phyloP scores from a whole-genome alignment of 345 rosid species.

The Acer saccharum region DNA sequence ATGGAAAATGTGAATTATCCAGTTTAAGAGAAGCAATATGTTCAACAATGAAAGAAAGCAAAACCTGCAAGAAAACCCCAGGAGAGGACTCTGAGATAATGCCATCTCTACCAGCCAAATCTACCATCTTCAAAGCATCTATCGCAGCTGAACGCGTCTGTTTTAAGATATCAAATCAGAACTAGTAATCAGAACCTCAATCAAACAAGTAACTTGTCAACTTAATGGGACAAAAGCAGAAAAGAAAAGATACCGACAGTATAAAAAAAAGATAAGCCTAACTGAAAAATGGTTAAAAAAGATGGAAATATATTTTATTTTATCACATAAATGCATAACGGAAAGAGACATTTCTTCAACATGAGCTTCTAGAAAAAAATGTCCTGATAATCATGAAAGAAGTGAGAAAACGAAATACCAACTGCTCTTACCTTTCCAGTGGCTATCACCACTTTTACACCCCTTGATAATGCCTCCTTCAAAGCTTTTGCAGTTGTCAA shows the following conservation, averaged over 20 bases:
- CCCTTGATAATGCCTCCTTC: conserved; percentile 83
- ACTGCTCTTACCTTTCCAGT: conserved; percentile 76
- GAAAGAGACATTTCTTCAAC: not conserved
- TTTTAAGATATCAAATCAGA: conserved; percentile 29
- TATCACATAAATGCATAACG: not conserved
- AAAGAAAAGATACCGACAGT: not conserved
- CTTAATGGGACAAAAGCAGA: not conserved
- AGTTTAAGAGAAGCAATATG: conserved; percentile 9
- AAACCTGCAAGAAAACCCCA: conserved; percentile 92
- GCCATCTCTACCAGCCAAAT: conserved; percentile 77
- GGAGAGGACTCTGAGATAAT: conserved; percentile 78
- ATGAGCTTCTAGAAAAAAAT: not conserved
- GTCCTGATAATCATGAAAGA: conserved; percentile 8
- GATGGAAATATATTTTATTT: not conserved
- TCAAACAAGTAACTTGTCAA: conserved; percentile 6
- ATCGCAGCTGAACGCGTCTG: conserved; percentile 84
- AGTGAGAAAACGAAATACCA: conserved; percentile 1
- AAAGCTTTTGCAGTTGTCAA: conserved; percentile 71
- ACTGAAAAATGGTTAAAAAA: not conserved
- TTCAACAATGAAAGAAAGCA: conserved; percentile 15
- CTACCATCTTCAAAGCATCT: conserved; percentile 57
- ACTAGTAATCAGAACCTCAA: conserved; percentile 18
- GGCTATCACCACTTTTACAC: conserved; percentile 89
- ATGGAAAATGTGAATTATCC: not conserved
- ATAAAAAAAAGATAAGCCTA: conserved; percentile 4